Conservation (phyloP, 2,329 filamentous ascomycete genomes). For the Phaeophleospora eucalypticola region DNA sequence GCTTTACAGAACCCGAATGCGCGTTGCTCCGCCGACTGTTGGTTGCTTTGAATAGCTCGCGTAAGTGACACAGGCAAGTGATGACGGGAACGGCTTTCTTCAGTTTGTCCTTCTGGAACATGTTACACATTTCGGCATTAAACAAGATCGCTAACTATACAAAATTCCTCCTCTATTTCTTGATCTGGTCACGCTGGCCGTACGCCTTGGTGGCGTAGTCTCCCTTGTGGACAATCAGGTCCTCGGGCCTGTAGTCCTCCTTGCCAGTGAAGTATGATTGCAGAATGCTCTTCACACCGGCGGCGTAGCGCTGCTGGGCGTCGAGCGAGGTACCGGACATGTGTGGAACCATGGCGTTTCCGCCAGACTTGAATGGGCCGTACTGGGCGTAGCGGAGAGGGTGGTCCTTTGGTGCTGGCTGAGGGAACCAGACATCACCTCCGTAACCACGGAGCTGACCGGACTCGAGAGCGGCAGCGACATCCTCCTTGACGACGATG, state of each 20-base stretch:
- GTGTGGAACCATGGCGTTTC: slow-evolving; percentile 98
- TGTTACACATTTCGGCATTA: neutral
- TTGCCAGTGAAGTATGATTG: slow-evolving; percentile 84
- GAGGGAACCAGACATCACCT: slow-evolving; percentile 93
- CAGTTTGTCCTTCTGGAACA: neutral
- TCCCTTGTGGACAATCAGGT: slow-evolving; percentile 83
- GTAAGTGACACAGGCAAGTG: neutral
- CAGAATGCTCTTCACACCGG: slow-evolving; percentile 74
- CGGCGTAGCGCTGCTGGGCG: slow-evolving; percentile 70
- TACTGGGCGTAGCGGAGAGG: slow-evolving; percentile 77
- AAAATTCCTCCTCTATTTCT: slow-evolving; percentile 8
- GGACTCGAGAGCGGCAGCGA: slow-evolving; percentile 84
- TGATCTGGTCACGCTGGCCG: slow-evolving; percentile 62
- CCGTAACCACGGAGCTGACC: slow-evolving; percentile 88
- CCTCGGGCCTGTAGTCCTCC: slow-evolving; percentile 82
- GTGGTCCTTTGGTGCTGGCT: slow-evolving; percentile 92
- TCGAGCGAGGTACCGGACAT: slow-evolving; percentile 99
- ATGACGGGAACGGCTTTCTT: neutral
- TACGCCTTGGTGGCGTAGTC: slow-evolving; percentile 96
- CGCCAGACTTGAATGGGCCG: slow-evolving; percentile 84
- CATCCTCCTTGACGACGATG: slow-evolving; percentile 99
- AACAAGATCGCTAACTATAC: neutral
- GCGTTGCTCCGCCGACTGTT: neutral
- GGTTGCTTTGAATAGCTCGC: neutral
- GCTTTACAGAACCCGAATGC: too few species aligned